Evolutionary conservation across 2,329 filamentous ascomycete genomes (phyloP), one percentile per base, ranked within the genome.

Genomic region (Epichloe bromicola): DNA sequence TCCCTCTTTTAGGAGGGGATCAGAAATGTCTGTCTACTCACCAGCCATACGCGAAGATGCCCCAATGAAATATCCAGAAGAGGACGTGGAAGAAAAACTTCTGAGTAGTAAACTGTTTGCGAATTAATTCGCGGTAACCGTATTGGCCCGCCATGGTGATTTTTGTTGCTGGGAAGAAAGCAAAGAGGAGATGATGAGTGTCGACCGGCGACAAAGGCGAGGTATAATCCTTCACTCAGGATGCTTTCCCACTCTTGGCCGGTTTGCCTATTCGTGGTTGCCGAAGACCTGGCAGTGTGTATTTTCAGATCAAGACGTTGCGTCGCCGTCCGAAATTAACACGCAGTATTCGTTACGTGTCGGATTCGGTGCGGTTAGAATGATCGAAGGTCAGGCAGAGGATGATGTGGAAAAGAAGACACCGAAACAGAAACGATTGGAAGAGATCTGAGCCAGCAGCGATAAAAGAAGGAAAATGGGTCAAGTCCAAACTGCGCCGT

Each of bases 31-130:
- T 7, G 36, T 52, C 26, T 20, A 52, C 85, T 63, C 74, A 94
- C 89, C 89, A 95, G 76, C 89, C 89, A 61, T 82, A 79, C 41
- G 78, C 84, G 65, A 95, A 95, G n/a, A 94, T 66, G 23, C 74
- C 83, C 67, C 81, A 81, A 63, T 95, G 89, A 41, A 87, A 71
- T 3, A 75, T 76, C 82, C 88, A 91, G 65, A 94, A 95, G 48
- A 93, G 66, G 57, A 87, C 60, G 65, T 94, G 85, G 67, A 94
- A 95, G 46, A 85, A 53, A 51, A 95, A 65, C 67, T 94, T 95
- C 49, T 75, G 73, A 15, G 76, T 68, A 50, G 80, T 81, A 54
- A 90, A 77, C 69, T 89, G 82, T 67, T 81, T 80, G 66, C 72
- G 75, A 56, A 81, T 56, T 56, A 78, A 60, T 58, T 69, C 66